A percentile compares a stretch with the other conserved stretches of the same genome.
phyloP scores from a whole-genome alignment of 2,329 filamentous ascomycete species.

The Colletotrichum melonis region DNA sequence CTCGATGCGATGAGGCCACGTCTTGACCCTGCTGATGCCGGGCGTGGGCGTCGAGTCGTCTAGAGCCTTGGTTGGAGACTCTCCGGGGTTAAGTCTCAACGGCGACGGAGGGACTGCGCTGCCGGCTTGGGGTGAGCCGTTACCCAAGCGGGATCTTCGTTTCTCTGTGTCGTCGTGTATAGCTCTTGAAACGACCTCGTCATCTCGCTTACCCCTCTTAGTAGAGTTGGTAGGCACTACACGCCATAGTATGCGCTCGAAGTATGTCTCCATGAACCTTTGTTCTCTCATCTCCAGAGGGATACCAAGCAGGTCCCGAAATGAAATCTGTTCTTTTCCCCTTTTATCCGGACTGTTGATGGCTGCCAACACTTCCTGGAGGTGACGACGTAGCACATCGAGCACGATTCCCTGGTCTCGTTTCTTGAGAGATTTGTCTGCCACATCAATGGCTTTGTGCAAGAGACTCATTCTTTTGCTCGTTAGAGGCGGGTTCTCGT shows the following conservation, averaged over 20 bases:
- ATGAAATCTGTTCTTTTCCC: not conserved
- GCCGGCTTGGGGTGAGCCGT: not conserved
- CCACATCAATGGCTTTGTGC: constrained; percentile 12
- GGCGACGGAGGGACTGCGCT: not conserved
- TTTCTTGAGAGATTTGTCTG: constrained; percentile 31
- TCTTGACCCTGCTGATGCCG: not conserved
- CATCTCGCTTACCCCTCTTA: not conserved
- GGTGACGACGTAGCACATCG: constrained; percentile 60
- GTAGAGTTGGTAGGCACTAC: not conserved
- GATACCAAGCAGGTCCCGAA: not conserved
- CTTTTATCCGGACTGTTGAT: constrained; percentile 50
- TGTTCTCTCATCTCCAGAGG: constrained; percentile 16
- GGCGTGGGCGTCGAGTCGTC: not conserved
- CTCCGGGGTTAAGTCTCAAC: not conserved
- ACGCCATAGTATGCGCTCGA: constrained; percentile 1
- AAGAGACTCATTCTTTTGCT: not conserved
- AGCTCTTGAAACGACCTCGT: constrained; percentile 9
- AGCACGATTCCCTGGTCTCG: constrained; percentile 50
- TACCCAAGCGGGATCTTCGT: not conserved
- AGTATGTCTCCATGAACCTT: constrained; percentile 28
- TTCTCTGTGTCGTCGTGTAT: constrained; percentile 11
- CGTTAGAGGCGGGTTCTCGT: not conserved
- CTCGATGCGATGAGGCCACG: not conserved
- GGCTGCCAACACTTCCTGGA: constrained; percentile 59
- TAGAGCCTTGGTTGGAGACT: not conserved